These are phyloP conservation scores for Apostasia shenzhenica DNA, from an alignment of 106 monocot species.

Conservation along the genomic window DNA sequence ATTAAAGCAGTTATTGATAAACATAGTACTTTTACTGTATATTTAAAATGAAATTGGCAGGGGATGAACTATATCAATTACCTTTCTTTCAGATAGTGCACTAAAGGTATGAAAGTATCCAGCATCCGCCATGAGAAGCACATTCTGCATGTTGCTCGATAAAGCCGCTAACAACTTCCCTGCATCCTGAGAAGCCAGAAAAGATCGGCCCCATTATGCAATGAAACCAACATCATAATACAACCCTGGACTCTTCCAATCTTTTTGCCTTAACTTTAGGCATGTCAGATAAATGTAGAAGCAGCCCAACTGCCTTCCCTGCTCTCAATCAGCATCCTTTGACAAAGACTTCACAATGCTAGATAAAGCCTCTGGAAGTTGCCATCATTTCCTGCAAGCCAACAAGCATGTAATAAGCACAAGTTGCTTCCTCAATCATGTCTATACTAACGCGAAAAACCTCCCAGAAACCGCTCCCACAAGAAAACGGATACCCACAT, in stretches of 20 bases:
- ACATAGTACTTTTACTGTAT: no score
- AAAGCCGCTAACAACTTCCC: slow-evolving; percentile 44
- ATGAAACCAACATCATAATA: slow-evolving; percentile 65
- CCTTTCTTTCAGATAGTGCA: slow-evolving; percentile 77
- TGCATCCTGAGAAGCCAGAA: slow-evolving; percentile 43
- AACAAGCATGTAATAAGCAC: no score
- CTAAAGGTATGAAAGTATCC: slow-evolving; percentile 59
- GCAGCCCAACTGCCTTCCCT: slow-evolving; percentile 68
- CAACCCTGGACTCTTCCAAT: slow-evolving; percentile 77
- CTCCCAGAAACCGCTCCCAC: no score
- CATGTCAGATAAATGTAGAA: slow-evolving; percentile 33
- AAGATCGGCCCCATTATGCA: slow-evolving; percentile 46
- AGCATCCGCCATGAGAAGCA: slow-evolving; percentile 87
- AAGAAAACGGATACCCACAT: no score
- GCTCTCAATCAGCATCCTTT: slow-evolving; percentile 50
- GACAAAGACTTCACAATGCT: slow-evolving; percentile 50
- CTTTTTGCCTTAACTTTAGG: slow-evolving; percentile 49
- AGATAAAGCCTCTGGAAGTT: slow-evolving; percentile 45
- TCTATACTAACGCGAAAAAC: no score
- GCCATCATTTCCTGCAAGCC: slow-evolving; percentile 58
- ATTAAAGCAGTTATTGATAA: no score
- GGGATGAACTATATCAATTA: no score
- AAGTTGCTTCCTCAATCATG: no score
- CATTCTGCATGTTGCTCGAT: slow-evolving; percentile 75
- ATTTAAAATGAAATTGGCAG: no score